These are phyloP conservation scores for Colletotrichum endophyticum DNA, from an alignment of 2,329 filamentous ascomycete genomes.

Conservation along the genomic window DNA sequence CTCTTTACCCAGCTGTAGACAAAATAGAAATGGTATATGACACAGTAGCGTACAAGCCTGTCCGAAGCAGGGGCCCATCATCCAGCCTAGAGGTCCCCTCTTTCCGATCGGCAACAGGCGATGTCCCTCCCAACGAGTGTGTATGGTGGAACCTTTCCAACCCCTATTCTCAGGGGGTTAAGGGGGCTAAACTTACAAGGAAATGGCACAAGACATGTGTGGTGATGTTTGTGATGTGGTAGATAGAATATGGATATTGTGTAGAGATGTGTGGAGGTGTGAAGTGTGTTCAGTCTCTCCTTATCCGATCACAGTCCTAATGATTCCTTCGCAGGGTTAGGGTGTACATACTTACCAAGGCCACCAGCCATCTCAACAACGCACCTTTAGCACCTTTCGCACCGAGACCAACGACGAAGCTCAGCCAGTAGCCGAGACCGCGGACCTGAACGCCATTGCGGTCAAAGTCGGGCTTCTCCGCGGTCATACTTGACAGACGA, in stretches of 20 bases:
- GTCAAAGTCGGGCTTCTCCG: constrained; percentile 63
- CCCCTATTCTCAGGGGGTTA: background rate
- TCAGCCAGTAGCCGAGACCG: constrained; percentile 59
- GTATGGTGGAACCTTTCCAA: background rate
- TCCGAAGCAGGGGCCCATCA: background rate
- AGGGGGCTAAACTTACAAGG: constrained; percentile 2
- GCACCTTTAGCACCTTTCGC: constrained; percentile 52
- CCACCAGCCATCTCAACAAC: constrained; percentile 56
- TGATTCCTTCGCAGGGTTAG: constrained; percentile 37
- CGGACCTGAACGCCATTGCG: constrained; percentile 58
- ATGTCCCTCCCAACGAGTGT: constrained; percentile 9
- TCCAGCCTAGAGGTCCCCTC: background rate
- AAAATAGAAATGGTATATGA: constrained; percentile 15
- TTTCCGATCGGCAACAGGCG: background rate
- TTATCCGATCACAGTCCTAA: constrained; percentile 33
- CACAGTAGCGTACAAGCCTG: constrained; percentile 7
- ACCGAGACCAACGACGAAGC: constrained; percentile 57
- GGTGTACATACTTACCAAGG: constrained; percentile 35
- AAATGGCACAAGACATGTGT: background rate
- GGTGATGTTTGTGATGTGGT: background rate
- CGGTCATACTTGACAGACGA: constrained; percentile 46
- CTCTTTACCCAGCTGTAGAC: background rate
- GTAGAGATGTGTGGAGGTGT: background rate
- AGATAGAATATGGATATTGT: background rate
- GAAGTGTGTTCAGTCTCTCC: background rate